phyloP scores from a whole-genome alignment of 805 yeast genomes.

The Millerago galiae region DNA sequence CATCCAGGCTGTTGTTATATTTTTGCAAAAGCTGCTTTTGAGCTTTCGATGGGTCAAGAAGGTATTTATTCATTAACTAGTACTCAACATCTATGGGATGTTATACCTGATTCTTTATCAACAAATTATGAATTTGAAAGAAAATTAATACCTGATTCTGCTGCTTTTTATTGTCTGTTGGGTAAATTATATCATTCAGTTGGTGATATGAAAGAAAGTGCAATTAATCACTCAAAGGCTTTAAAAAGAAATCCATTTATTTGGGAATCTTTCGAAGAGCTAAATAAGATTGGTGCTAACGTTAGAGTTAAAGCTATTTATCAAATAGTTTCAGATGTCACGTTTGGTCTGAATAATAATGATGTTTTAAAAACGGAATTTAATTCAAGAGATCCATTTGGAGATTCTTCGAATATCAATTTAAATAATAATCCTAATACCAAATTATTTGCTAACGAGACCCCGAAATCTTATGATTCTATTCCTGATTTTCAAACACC shows the following conservation, averaged over 20 bases:
- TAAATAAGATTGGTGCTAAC: constrained; percentile 66
- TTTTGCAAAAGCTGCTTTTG: constrained; percentile 61
- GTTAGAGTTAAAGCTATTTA: constrained; percentile 54
- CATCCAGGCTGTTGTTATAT: constrained; percentile 75
- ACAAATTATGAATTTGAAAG: constrained; percentile 34
- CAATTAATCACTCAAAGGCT: constrained; percentile 61
- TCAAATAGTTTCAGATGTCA: constrained; percentile 21
- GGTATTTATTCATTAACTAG: constrained; percentile 50
- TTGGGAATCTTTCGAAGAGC: constrained; percentile 79
- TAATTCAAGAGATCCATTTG: constrained; percentile 24
- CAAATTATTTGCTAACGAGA: constrained; percentile 12
- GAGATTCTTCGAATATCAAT: constrained; percentile 19
- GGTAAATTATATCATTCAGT: constrained; percentile 59
- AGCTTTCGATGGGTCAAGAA: constrained; percentile 47
- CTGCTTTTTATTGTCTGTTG: constrained; percentile 58
- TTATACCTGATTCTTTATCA: constrained; percentile 5
- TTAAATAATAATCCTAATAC: constrained; percentile 8
- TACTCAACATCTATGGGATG: constrained; percentile 32
- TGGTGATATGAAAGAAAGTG: constrained; percentile 60
- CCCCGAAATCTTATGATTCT: constrained; percentile 12
- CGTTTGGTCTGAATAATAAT: constrained; percentile 11
- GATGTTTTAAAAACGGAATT: constrained; percentile 3
- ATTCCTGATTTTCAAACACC: constrained; percentile 35
- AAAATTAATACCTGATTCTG: constrained; percentile 51
- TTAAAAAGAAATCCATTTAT: constrained; percentile 70